Evolutionary conservation across 148 eudicot species (phyloP).

Genomic region (Selenicereus undatus): DNA sequence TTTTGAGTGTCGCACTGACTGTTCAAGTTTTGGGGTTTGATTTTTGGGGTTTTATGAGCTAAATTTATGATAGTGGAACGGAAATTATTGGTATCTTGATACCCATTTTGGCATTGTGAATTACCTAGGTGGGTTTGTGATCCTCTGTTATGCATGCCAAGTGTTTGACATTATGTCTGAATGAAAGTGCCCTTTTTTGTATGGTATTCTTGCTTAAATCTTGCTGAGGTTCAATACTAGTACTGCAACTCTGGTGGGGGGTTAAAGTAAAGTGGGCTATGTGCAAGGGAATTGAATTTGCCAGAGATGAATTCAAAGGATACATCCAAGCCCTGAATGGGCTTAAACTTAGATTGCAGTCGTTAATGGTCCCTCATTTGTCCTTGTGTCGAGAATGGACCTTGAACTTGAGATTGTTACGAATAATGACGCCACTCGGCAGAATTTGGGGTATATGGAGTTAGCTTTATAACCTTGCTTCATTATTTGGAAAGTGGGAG

Average conservation of each 20-base stretch:
- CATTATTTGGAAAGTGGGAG: neutral
- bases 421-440: neutral
- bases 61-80: neutral
- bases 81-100: neutral
- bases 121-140: neutral
- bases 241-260: neutral
- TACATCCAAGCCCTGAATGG: neutral
- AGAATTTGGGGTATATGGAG: neutral
- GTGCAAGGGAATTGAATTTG: neutral
- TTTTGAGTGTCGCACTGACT: neutral
- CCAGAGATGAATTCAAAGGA: neutral
- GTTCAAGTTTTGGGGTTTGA: neutral
- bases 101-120: neutral
- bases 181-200: neutral
- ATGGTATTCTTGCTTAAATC: neutral
- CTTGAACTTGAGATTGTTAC: neutral
- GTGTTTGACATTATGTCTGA: conserved; percentile 9
- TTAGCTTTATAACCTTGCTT: neutral
- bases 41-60: neutral
- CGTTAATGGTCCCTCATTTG: neutral
- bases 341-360: neutral
- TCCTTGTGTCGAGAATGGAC: neutral
- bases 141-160: neutral
- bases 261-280: neutral
- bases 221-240: too few species aligned